These are phyloP conservation scores for Avena atlantica DNA, from an alignment of 176 grass and related monocot species.

Conservation along the genomic window DNA sequence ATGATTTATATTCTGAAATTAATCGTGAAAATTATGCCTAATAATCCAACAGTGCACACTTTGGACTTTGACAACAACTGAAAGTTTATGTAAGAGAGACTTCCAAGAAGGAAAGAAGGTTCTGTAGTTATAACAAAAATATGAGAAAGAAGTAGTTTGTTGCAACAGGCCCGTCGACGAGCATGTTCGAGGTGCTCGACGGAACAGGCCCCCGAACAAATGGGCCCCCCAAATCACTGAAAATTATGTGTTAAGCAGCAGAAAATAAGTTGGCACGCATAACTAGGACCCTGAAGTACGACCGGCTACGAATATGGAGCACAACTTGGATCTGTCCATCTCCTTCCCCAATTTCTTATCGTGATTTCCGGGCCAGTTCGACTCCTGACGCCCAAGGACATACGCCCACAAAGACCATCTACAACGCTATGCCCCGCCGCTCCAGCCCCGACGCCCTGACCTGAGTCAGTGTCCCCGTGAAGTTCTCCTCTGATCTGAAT, in stretches of 20 bases:
- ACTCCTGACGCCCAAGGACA: too few relatives aligned
- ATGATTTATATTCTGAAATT: too few relatives aligned
- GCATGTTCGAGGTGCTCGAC: background rate
- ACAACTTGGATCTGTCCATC: background rate
- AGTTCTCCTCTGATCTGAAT: too few relatives aligned
- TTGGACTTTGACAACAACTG: background rate
- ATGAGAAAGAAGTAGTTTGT: constrained; percentile 20
- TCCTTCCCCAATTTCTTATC: background rate
- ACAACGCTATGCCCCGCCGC: too few relatives aligned
- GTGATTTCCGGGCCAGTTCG: background rate
- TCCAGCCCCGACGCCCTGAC: too few relatives aligned
- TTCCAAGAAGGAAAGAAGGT: constrained; percentile 31
- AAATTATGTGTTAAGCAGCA: background rate
- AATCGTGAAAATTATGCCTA: too few relatives aligned
- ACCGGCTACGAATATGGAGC: background rate
- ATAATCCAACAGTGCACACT: too few relatives aligned
- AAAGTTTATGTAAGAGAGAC: constrained; percentile 11
- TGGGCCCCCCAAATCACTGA: background rate
- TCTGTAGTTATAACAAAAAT: background rate
- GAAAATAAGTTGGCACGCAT: too few relatives aligned
- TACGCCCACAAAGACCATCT: too few relatives aligned
- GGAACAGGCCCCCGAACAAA: background rate
- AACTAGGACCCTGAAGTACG: too few relatives aligned
- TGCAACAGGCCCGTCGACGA: background rate
- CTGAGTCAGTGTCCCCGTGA: too few relatives aligned